These are phyloP conservation scores for Hyphopichia fennica DNA, from an alignment of 1,139 yeast species.

Conservation along the genomic window DNA sequence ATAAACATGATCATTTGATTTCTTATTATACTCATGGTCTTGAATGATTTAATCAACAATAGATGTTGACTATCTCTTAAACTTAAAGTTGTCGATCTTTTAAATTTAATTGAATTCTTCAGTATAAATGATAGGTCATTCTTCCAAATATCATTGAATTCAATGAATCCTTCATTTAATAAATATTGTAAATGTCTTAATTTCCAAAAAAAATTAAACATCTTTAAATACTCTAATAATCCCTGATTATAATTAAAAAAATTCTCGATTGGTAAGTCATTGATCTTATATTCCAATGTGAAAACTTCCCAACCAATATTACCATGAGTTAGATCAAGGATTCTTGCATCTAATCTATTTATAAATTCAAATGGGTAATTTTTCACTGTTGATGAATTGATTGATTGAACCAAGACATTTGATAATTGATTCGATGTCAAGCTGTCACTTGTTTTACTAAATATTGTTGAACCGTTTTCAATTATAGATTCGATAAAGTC, in stretches of 20 bases:
- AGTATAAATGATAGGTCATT: constrained; percentile 29
- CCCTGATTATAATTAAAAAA: constrained; percentile 39
- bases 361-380: constrained; percentile 27
- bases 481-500: constrained; percentile 75
- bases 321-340: constrained; percentile 65
- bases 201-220: constrained; percentile 86
- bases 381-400: constrained; percentile 61
- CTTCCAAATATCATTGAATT: constrained; percentile 33
- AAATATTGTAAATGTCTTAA: constrained; percentile 61
- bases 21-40: constrained; percentile 45
- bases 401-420: constrained; percentile 63
- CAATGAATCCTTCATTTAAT: constrained; percentile 42
- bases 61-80: constrained; percentile 20
- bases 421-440: constrained; percentile 69
- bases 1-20: constrained; percentile 48
- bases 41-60: constrained; percentile 34
- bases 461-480: constrained; percentile 50
- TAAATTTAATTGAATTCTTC: constrained; percentile 13
- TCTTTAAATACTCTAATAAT: constrained; percentile 64
- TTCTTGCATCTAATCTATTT: constrained; percentile 72
- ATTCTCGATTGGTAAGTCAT: constrained; percentile 52
- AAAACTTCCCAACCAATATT: constrained; percentile 89
- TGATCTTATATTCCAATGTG: constrained; percentile 75
- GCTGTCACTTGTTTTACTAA: constrained; percentile 62
- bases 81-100: constrained; percentile 8